phyloP scores from a whole-genome alignment of 2,329 filamentous ascomycete genomes.

The Penicillium sp. region DNA sequence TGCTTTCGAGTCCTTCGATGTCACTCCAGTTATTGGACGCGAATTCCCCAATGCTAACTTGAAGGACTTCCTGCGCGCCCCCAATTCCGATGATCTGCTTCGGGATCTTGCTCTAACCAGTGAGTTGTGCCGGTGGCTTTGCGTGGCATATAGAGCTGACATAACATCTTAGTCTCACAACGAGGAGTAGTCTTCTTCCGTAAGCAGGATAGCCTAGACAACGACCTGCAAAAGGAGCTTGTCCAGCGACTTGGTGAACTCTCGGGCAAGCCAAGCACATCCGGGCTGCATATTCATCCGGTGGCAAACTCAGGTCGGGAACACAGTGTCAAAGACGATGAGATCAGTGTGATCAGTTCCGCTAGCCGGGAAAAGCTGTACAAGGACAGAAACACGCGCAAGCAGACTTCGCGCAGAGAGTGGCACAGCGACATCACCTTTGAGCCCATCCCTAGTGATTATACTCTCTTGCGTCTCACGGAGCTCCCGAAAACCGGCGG shows the following conservation, averaged over 20 bases:
- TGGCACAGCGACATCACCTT: conserved; percentile 54
- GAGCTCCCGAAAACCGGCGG: conserved; percentile 44
- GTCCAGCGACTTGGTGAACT: conserved; percentile 49
- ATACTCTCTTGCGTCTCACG: conserved; percentile 45
- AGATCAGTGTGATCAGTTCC: conserved; percentile 51
- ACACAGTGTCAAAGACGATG: conserved; percentile 46
- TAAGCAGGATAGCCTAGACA: conserved; percentile 48
- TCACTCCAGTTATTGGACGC: conserved; percentile 51
- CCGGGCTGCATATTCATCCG: conserved; percentile 47
- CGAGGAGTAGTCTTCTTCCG: conserved; percentile 56
- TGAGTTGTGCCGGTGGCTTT: conserved; percentile 1
- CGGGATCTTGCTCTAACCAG: conserved; percentile 36
- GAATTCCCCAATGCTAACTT: conserved; percentile 46
- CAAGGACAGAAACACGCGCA: conserved; percentile 28
- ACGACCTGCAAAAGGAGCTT: conserved; percentile 53
- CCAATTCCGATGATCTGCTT: conserved; percentile 35
- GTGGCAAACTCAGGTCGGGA: conserved; percentile 49
- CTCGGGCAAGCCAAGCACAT: conserved; percentile 47
- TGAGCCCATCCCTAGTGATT: conserved; percentile 47
- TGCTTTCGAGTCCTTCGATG: conserved; percentile 46
- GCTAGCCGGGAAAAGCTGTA: conserved; percentile 39
- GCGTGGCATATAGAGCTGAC: background rate
- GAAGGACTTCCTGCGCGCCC: conserved; percentile 47
- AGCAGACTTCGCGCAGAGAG: conserved; percentile 33
- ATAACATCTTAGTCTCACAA: conserved; percentile 43